A percentile compares a stretch with the other conserved stretches of the same genome.
phyloP scores from a whole-genome alignment of 192 early-diverging fungal genomes.

The Mortierella hygrophila region DNA sequence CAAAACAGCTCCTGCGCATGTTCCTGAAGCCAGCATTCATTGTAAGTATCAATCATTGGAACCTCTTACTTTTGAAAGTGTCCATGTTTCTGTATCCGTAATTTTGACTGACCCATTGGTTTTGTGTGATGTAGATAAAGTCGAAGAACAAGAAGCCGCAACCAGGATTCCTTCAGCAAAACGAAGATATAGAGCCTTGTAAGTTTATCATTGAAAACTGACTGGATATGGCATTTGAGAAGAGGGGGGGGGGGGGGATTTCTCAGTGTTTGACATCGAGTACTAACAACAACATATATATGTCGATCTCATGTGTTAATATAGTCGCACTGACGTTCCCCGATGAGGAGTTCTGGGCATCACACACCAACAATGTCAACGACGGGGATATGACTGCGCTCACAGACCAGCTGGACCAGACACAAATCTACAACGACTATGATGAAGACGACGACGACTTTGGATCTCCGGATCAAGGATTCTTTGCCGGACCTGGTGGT shows the following conservation, averaged over 20 bases:
- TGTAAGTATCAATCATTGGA: slow-evolving; percentile 40
- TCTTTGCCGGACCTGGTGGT: slow-evolving; percentile 47
- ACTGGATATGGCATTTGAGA: not conserved
- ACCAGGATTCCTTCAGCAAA: slow-evolving; percentile 20
- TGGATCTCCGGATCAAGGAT: slow-evolving; percentile 43
- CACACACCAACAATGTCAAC: slow-evolving; percentile 52
- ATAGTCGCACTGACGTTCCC: slow-evolving; percentile 35
- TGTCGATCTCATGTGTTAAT: not conserved
- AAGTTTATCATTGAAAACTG: not conserved
- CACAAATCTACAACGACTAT: slow-evolving; percentile 54
- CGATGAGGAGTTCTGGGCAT: slow-evolving; percentile 62
- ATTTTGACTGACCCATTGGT: not conserved
- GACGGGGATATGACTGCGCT: slow-evolving; percentile 31
- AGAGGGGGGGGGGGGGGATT: no score
- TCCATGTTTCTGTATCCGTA: not conserved
- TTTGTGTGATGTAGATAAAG: slow-evolving; percentile 22
- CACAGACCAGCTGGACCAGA: slow-evolving; percentile 50
- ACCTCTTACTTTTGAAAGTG: no score
- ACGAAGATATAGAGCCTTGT: slow-evolving; percentile 28
- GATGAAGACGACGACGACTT: slow-evolving; percentile 56
- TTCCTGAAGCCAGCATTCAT: slow-evolving; percentile 64
- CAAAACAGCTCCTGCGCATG: slow-evolving; percentile 64
- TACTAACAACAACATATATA: not conserved
- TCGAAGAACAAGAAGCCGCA: slow-evolving; percentile 36
- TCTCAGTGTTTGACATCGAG: not conserved